Evolutionary conservation across 2,329 filamentous ascomycete genomes (phyloP).

Genomic region (Dryadomyces quercivorus): DNA sequence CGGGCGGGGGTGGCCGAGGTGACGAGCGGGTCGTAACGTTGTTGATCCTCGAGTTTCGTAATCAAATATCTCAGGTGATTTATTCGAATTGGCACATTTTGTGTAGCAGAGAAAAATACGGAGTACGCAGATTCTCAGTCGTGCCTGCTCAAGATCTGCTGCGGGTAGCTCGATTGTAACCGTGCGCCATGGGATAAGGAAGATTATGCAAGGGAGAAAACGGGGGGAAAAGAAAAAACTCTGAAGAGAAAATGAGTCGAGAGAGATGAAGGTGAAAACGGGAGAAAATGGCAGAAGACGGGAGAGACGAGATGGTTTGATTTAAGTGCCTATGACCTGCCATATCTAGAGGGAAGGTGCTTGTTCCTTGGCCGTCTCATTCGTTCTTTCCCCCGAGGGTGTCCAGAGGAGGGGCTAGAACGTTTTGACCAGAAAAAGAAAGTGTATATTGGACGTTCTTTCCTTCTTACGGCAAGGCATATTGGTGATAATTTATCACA

Average conservation of each 20-base stretch:
- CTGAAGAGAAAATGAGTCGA: background rate
- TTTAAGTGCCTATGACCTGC: too few species aligned
- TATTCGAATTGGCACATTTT: background rate
- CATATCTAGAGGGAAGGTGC: too few species aligned
- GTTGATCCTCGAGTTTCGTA: too few species aligned
- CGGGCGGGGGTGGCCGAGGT: background rate
- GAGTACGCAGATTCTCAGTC: background rate
- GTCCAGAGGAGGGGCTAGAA: too few species aligned
- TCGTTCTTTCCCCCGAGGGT: too few species aligned
- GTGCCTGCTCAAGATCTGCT: too few species aligned
- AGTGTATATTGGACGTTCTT: background rate
- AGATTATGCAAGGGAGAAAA: background rate
- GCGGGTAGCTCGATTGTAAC: too few species aligned
- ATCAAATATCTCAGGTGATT: background rate
- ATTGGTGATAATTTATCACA: too few species aligned
- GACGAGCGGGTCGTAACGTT: too few species aligned
- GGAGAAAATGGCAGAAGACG: background rate
- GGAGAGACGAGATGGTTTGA: background rate
- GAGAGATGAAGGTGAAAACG: background rate
- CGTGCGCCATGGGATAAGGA: too few species aligned
- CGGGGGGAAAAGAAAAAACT: background rate
- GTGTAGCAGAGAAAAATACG: background rate
- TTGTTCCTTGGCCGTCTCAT: too few species aligned
- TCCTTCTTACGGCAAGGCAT: background rate
- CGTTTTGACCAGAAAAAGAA: background rate